Evolutionary conservation across 1,284 basidiomycete genomes (phyloP), one percentile per base, ranked within the genome.

Genomic region (Pseudozyma flocculosa): DNA sequence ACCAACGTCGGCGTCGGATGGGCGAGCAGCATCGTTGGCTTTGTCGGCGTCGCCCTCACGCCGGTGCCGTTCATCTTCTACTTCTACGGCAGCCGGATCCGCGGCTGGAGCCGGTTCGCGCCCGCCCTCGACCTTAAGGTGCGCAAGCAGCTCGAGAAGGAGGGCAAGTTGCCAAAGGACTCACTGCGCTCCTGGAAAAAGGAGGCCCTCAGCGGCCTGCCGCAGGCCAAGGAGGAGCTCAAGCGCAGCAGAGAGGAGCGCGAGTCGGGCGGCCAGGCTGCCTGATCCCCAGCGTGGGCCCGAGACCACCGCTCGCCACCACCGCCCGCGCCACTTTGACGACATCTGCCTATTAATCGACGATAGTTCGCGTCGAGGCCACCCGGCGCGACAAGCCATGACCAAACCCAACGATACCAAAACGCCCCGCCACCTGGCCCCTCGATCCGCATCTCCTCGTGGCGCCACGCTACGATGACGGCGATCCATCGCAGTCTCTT

Each of bases 21-120:
- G 4, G 88, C 87, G 1, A 86, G 85, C 0, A 86, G 85, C 19
- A 80, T 90, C 22, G 76, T 90, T 14, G 89, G 86, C 0, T 86
- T 88, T 3, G 73, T 90, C 18, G 82, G 85, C 44, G 82, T 84
- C 9, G 57, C 85, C 18, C 83, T 88, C 82, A 82, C 84, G 0
- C 89, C 89, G 0, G 76, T 89, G 32, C 89, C 89, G 81, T 73
- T 49, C 76, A 19, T 73, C 79, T 37, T 76, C 79, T 79, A 78
- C 63, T 72, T 76, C 45, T 82, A 80, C 53, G 82, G 83, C 7
- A 77, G 78, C 17, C 68, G 64, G 42, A 78, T 84, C 37, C 70
- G 82, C 8, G 65, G 72, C 5, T 62, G 70, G 64, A 81, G 80
- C 19, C 82, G 80, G 70, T 76, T 75, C 34, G 73, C 73, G 4